Base-by-base conservation (phyloP, 495 filamentous ascomycete genomes). In the Xylaria nigripes region DNA sequence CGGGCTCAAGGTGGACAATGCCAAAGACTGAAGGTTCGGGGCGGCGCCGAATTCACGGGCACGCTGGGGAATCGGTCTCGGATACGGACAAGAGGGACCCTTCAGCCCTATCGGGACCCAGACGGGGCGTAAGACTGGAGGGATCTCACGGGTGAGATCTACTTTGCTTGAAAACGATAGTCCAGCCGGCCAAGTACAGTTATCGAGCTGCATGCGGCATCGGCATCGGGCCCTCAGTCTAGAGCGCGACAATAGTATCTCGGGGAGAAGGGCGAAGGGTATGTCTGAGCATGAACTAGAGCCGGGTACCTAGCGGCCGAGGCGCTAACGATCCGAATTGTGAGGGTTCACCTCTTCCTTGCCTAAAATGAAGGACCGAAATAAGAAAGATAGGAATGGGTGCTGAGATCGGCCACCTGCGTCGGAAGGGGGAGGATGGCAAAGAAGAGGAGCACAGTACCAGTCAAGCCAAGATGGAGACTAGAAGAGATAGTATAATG, bases 21-120 rank as follows among this genome's bases (percentile, higher is more conserved):
- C 44, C 38, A 45, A 60, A 38, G 60, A 59, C 56, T 52, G 53
- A 63, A 52, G 47, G 30, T 58, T 56, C 58, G 65, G 56, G 59
- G 51, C 61, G 56, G 61, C 59, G 61, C 63, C 61, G 64, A 57
- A 58, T 48, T 60, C 53, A 64, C 61, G 61, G 59, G 55, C 47
- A 41, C 34, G 54, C 61, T 55, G 50, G 44, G 55, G 44, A 56
- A 56, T 64, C 59, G 64, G 64, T 66, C 59, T 66, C 61, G 64
- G 64, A 61, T 64, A 50, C 59, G 64, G 64, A 66, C 43, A 60
- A 60, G 16, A 57, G 42, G 38, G 24, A 58, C 27, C 38, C 36
- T 36, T 52, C 61, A 64, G 64, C 61, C 64, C 61, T 66, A 66
- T 64, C 64, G 57, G 64, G 48, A 66, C 51, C 19, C 47, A 48